Conservation (phyloP, 768 basidiomycete species). For the Panaeolus papilionaceus region DNA sequence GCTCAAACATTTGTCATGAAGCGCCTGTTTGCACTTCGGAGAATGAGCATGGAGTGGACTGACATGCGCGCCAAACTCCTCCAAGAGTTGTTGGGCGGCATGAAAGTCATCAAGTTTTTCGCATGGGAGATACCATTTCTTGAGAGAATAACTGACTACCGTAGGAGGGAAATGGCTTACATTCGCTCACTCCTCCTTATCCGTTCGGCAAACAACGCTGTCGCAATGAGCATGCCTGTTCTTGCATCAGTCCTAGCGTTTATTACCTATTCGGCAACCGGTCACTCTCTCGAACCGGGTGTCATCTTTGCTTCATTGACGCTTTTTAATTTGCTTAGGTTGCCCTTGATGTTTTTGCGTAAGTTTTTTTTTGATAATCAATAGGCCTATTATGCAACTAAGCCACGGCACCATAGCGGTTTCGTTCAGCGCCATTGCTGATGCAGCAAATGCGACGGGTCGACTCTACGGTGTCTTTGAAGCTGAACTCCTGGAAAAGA, state of each 20-base stretch:
- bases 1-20: conserved; percentile 79
- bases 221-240: conserved; percentile 74
- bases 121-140: conserved; percentile 89
- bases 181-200: conserved; percentile 72
- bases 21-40: conserved; percentile 67
- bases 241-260: conserved; percentile 82
- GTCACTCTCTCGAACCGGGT: conserved; percentile 71
- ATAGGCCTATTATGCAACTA: neutral
- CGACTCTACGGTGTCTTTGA: conserved; percentile 85
- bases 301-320: conserved; percentile 86
- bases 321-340: conserved; percentile 81
- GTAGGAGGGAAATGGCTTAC: conserved; percentile 77
- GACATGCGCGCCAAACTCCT: conserved; percentile 90
- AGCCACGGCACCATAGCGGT: conserved; percentile 50
- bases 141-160: conserved; percentile 68
- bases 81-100: conserved; percentile 88
- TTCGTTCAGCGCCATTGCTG: conserved; percentile 79
- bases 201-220: conserved; percentile 69
- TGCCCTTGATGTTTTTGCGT: conserved; percentile 82
- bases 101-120: conserved; percentile 94
- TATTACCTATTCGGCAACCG: conserved; percentile 76
- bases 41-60: conserved; percentile 85
- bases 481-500: conserved; percentile 76
- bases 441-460: conserved; percentile 80
- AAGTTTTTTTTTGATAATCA: conserved; percentile 26